Evolutionary conservation across 2,329 filamentous ascomycete species (phyloP), one percentile per base, ranked within the genome.

Genomic region (Epichloe uncinata): DNA sequence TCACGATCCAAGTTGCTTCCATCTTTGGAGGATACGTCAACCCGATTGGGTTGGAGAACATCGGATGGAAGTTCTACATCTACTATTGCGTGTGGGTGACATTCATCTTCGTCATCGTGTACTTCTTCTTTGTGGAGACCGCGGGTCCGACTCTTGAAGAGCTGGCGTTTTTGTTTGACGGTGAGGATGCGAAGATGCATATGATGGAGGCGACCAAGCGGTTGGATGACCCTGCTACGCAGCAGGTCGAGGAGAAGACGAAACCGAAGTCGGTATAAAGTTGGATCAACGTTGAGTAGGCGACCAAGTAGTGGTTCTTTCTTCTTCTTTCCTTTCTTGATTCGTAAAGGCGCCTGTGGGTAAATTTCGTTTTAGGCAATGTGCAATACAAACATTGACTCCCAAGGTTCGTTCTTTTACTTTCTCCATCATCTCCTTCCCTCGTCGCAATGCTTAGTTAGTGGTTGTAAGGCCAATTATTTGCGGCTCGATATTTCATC

Each of bases 1-100:
- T 69, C 22, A 67, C 63, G 0, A 70, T 69, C 22, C 65, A 69
- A 6, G 61, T 65, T 1, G 55, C 66, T 2, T 60, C 60, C 13
- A 66, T 69, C 38, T 68, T 70, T 46, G 65, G 63, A 26, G 60
- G 61, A 2, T 70, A 68, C 13, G 66, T 69, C 40, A 70, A 69
- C 47, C 67, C 68, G 0, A 62, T 69, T 16, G 66, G 60, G 0
- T 56, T 70, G 2, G 56, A 67, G 37, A 60, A 57, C 5, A 64
- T 70, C 22, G 64, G 64, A 3, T 70, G 66, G 67, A 68, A 61
- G 52, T 68, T 66, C 46, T 70, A 70, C 60, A 66, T 69, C 20
- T 67, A 66, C 51, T 69, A 68, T 55, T 69, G 66, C 47, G 60
- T 67, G 35, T 69, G 65, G 65, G 61, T 70, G 5, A 58, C 60